Conservation (phyloP, 768 basidiomycete genomes). For the Panellus pusillus region DNA sequence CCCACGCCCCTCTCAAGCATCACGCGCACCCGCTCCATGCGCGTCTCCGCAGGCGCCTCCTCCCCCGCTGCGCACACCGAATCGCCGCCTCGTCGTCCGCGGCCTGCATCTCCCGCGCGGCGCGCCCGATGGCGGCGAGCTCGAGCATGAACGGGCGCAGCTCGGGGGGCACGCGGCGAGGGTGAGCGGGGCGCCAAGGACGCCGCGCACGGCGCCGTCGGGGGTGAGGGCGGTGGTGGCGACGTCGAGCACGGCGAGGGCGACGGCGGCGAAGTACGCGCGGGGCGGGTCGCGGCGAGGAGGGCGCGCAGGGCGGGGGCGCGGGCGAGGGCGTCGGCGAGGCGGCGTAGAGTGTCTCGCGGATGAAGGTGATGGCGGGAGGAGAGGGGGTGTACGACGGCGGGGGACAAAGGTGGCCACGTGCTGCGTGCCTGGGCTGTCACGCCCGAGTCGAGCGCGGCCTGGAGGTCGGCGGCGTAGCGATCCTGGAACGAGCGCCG, state of each 20-base stretch:
- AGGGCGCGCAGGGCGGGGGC: slow-evolving; percentile 53
- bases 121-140: slow-evolving; percentile 53
- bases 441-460: slow-evolving; percentile 67
- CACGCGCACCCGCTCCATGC: slow-evolving; percentile 57
- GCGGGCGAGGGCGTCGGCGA: slow-evolving; percentile 66
- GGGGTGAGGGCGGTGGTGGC: slow-evolving; percentile 49
- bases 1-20: slow-evolving; percentile 65
- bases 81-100: slow-evolving; percentile 59
- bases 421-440: slow-evolving; percentile 34
- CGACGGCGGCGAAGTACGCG: slow-evolving; percentile 79
- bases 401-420: too few species aligned
- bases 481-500: slow-evolving; percentile 81
- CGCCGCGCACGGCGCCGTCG: slow-evolving; percentile 54
- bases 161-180: slow-evolving; percentile 59
- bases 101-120: slow-evolving; percentile 48
- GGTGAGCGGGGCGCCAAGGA: slow-evolving; percentile 57
- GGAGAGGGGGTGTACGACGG: too few species aligned
- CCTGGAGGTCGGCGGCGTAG: slow-evolving; percentile 74
- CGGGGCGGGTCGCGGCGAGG: slow-evolving; percentile 64
- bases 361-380: slow-evolving; percentile 73
- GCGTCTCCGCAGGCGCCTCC: slow-evolving; percentile 35
- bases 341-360: slow-evolving; percentile 85
- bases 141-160: slow-evolving; percentile 73
- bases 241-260: slow-evolving; percentile 70
- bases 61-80: slow-evolving; percentile 34